Base-by-base conservation (phyloP, 257 asterid genomes). In the Nicotiana sylvestris region DNA sequence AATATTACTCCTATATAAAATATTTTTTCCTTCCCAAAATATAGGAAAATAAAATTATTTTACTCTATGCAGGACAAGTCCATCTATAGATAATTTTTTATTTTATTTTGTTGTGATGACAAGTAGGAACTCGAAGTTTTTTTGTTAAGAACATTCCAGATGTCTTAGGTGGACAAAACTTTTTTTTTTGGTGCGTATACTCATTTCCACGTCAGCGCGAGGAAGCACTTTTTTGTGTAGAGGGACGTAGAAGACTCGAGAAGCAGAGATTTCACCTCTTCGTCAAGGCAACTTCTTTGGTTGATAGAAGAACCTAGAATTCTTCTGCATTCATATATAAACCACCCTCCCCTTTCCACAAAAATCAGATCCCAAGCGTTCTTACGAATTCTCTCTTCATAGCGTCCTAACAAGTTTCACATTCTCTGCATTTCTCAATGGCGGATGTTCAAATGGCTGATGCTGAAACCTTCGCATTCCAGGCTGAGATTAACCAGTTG, bases 401-500 rank as follows among this genome's bases (percentile, higher is more conserved):
- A 18, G 18, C 13, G 33, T 2, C 2, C 1, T 30, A 17, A 32
- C 60, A 13, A 6, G 18, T 4, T 12, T 72, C 15, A 13, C 37
- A 46, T 13, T 12, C 25, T 13, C 2, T 13, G 43, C 39, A 6
- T 33, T 27, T 21, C 27, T 21, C 30, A 60, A 91, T 91, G 94
- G 94, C 96, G 79, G 94, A 88, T 30, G 93, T 87, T 4, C 76
- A 80, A 60, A 88, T 83, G 90, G 88, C 85, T 11, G 88, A 88
- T 3, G 85, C 86, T 0, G 97, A 92, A 86, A 93, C 97, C 7
- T 93, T 93, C 15, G 93, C 96, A 1, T 93, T 93, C 87, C 97
- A 93, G 86, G 97, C 97, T 13, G 97, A 92, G 89, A 92, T 92
- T 78, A 92, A 92, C 81, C 97, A 92, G 91, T 88, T 92, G 55